These are phyloP conservation scores for Exobasidium rhododendri DNA, from an alignment of 1,284 basidiomycete genomes.

Conservation along the genomic window DNA sequence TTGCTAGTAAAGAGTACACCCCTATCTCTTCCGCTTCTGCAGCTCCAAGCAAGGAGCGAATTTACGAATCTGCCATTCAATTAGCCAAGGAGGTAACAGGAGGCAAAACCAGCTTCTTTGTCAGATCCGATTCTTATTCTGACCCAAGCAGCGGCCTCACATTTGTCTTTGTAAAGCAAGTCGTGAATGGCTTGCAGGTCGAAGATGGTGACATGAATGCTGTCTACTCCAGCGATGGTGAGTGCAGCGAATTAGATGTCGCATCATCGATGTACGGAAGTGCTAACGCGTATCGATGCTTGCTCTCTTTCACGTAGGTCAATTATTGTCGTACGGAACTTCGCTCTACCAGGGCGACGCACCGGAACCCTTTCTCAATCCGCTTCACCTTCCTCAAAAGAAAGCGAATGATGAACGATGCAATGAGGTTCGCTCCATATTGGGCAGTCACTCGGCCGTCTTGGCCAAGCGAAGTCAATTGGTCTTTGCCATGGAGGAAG, in stretches of 20 bases:
- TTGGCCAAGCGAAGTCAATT: slow-evolving; percentile 27
- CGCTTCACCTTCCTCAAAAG: neutral
- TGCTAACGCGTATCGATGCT: too few species aligned
- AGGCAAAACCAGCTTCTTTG: slow-evolving; percentile 22
- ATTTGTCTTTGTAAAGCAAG: slow-evolving; percentile 39
- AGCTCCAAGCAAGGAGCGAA: neutral
- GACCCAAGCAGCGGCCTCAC: slow-evolving; percentile 34
- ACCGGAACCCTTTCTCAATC: slow-evolving; percentile 33
- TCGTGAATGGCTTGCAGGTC: slow-evolving; percentile 38
- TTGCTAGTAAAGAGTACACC: slow-evolving; percentile 15
- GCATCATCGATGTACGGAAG: too few species aligned
- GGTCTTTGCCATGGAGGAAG: slow-evolving; percentile 21
- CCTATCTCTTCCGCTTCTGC: neutral
- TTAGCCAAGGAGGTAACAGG: neutral
- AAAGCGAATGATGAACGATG: slow-evolving; percentile 1
- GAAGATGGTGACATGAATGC: slow-evolving; percentile 41
- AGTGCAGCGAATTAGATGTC: too few species aligned
- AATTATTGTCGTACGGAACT: slow-evolving; percentile 38
- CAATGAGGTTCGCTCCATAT: slow-evolving; percentile 12
- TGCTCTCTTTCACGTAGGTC: slow-evolving; percentile 23
- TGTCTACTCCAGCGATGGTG: slow-evolving; percentile 17
- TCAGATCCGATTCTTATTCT: slow-evolving; percentile 41
- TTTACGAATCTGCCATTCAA: neutral
- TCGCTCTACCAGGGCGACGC: slow-evolving; percentile 35
- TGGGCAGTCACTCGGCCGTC: slow-evolving; percentile 12